Base-by-base conservation (phyloP, 345 rosid species). In the Eucalyptus erythrocorys region DNA sequence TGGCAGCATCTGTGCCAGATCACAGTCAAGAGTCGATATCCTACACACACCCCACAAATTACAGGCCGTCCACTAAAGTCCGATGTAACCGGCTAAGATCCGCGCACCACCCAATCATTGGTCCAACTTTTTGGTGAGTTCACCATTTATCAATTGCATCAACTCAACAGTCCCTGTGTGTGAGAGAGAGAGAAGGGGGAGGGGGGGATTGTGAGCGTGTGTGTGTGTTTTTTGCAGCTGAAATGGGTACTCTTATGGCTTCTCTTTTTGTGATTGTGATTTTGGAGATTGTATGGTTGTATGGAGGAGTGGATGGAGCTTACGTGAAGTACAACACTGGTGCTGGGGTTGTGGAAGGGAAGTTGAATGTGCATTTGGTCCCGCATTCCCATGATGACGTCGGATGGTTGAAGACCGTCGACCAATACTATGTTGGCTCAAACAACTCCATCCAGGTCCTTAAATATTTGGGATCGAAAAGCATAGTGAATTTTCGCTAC, bases 311-410 rank as follows among this genome's bases (percentile, higher is more conserved):
- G 45, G 80, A 68, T 84, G 94, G 97, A 4, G 91, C 86, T 12
- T 91, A 93, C 89, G 88, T 94, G 86, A 94, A 92, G 91, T 96
- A 95, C 92, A 91, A 90, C 30, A 94, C 98, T 22, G 93, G 92
- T 27, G 93, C 93, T 87, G 89, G 92, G 71, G 91, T 93, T 48
- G 95, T 96, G 48, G 91, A 92, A 1, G 98, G 94, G 19, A 97
- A 96, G 90, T 89, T 95, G 48, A 95, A 96, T 87, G 97, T 97
- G 89, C 99, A 97, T 92, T 92, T 97, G 92, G 98, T 97, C 81
- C 92, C 98, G 13, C 99, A 97, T 91, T 91, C 98, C 3, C 99
- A 97, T 90, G 98, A 96, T 40, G 99, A 97, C 81, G 97, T 95
- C 86, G 98, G 97, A 13, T 96, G 98, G 99, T 89, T 96, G 89